Percentiles rank a stretch among this genome's conserved stretches.
These are phyloP conservation scores for Lasiodiplodia hormozganensis DNA, from an alignment of 2,329 filamentous ascomycete species.

Conservation along the genomic window DNA sequence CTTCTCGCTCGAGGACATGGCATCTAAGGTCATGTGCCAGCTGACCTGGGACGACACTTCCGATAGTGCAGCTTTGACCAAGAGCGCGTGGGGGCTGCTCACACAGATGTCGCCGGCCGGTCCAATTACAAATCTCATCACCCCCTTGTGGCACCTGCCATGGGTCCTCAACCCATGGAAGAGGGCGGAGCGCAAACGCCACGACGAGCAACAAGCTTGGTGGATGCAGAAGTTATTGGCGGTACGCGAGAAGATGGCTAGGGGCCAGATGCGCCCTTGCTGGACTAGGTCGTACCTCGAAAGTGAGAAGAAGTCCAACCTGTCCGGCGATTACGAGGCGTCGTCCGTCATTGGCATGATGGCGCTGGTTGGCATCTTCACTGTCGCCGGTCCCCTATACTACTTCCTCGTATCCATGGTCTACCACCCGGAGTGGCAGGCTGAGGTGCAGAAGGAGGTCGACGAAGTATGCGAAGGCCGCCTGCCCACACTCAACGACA, in stretches of 20 bases:
- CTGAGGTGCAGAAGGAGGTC: constrained; percentile 63
- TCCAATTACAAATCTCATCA: constrained; percentile 64
- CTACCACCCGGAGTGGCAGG: constrained; percentile 59
- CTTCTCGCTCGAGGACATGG: constrained; percentile 62
- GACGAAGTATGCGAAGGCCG: constrained; percentile 58
- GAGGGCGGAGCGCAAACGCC: constrained; percentile 58
- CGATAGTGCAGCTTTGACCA: constrained; percentile 57
- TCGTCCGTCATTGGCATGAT: constrained; percentile 50
- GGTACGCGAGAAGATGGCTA: constrained; percentile 50
- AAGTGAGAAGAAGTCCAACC: constrained; percentile 42
- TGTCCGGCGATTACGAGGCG: constrained; percentile 47
- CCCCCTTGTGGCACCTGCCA: constrained; percentile 62
- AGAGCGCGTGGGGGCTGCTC: constrained; percentile 62
- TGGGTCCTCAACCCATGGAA: constrained; percentile 62
- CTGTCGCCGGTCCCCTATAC: constrained; percentile 46
- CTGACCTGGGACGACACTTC: constrained; percentile 61
- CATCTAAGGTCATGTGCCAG: constrained; percentile 63
- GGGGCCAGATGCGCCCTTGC: constrained; percentile 50
- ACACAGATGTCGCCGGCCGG: constrained; percentile 66
- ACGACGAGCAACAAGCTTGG: constrained; percentile 61
- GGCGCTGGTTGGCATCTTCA: constrained; percentile 49
- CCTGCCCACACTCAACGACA: constrained; percentile 60
- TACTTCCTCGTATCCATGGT: constrained; percentile 46
- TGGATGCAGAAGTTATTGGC: constrained; percentile 57
- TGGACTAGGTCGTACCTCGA: constrained; percentile 54